These are phyloP conservation scores for Amniculicola lignicola DNA, from an alignment of 495 filamentous ascomycete genomes.

Conservation along the genomic window DNA sequence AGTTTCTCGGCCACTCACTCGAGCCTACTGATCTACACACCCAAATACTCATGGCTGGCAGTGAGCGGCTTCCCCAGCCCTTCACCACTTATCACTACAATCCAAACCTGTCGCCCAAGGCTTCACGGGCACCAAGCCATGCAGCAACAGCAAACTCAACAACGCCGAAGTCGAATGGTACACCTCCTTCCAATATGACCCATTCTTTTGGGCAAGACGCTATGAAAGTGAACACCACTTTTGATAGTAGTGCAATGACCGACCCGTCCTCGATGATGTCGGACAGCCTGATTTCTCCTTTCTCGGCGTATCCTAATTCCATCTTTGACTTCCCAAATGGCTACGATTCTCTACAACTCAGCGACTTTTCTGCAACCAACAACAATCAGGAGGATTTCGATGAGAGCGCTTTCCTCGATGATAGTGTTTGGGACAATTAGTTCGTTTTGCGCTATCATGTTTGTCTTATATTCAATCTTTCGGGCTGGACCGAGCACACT, in stretches of 20 bases:
- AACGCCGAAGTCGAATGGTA: not conserved
- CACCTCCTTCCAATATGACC: not conserved
- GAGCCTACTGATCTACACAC: conserved; percentile 46
- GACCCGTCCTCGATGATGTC: conserved; percentile 6
- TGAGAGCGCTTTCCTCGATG: not conserved
- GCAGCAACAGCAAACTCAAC: not conserved
- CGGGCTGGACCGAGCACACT: too few relatives aligned
- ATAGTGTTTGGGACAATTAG: not conserved
- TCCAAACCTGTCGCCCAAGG: conserved; percentile 31
- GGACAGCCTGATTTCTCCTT: conserved; percentile 11
- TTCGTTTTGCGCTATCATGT: too few relatives aligned
- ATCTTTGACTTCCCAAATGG: conserved; percentile 1
- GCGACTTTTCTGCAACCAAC: not conserved
- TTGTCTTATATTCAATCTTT: too few relatives aligned
- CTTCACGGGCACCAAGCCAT: not conserved
- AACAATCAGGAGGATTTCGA: not conserved
- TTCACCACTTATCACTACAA: conserved; percentile 42
- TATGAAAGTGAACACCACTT: not conserved
- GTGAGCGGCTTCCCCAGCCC: conserved; percentile 36
- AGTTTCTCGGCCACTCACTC: conserved; percentile 46
- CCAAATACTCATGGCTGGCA: conserved; percentile 47
- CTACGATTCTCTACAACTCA: not conserved
- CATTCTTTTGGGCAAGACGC: not conserved
- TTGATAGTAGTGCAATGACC: not conserved
- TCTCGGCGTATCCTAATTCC: not conserved